Base-by-base conservation (phyloP, 768 basidiomycete species). In the Termitomyces sp. region DNA sequence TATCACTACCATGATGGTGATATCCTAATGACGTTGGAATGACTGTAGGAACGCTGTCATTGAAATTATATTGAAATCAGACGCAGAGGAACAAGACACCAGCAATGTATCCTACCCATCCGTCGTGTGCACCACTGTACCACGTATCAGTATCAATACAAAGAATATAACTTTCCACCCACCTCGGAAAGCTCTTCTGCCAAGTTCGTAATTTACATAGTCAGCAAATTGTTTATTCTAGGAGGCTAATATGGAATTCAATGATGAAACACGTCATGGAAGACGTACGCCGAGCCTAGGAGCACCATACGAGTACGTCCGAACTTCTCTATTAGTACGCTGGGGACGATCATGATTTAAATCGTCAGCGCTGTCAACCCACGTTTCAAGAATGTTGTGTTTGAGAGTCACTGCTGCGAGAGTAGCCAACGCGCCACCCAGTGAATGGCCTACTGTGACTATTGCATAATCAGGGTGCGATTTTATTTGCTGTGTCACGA, bases 381-480 rank as follows among this genome's bases (percentile, higher is more conserved):
- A 74, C 71, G 44, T 65, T 21, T 69, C 69, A 1, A 72, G 69
- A 59, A 81, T 78, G 43, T 76, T 74, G 46, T 74, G 69, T 52
- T 74, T 72, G 19, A 83, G 55, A 3, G 76, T 68, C 14, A 83
- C 68, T 3, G 79, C 79, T 1, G 76, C 79, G 1, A 84, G 66
- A 3, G 78, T 71, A 1, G 83, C 75, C 5, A 85, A 65, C 0
- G 82, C 70, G 7, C 82, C 83, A 10, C 83, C 83, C 10, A 83
- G 66, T 1, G 82, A 84, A 62, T 85, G 83, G 0, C 83, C 83
- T 5, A 73, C 72, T 0, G 77, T 77, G 9, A 79, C 75, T 32
- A 84, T 66, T 1, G 71, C 17, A 38, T 42, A 53, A 32, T 32
- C 40, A 17, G 51, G 40, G 19, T 53, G 40, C 19, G 40, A 42